Evolutionary conservation across 2,329 filamentous ascomycete genomes (phyloP).

Genomic region (Talaromyces sp.): DNA sequence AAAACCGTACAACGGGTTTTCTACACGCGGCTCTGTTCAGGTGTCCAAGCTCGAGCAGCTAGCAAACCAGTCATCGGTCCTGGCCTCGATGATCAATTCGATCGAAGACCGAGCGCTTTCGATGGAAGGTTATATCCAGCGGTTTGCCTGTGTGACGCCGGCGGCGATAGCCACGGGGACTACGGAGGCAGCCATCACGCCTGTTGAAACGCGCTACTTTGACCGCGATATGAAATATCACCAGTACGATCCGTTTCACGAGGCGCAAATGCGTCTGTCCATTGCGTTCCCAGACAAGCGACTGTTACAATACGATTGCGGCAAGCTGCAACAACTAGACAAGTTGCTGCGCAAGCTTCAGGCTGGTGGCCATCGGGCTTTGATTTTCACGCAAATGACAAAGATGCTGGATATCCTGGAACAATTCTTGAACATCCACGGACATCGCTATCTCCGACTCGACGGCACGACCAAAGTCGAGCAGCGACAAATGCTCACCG

Average conservation of each 20-base stretch:
- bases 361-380: conserved; percentile 79
- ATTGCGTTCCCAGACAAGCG: conserved; percentile 97
- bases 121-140: conserved; percentile 70
- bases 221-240: conserved; percentile 45
- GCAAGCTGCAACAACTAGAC: conserved; percentile 87
- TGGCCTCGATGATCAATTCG: conserved; percentile 60
- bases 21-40: conserved; percentile 50
- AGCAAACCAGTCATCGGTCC: conserved; percentile 56
- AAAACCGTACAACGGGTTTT: conserved; percentile 52
- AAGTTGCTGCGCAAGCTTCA: conserved; percentile 80
- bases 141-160: conserved; percentile 90
- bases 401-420: conserved; percentile 96
- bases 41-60: conserved; percentile 67
- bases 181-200: conserved; percentile 60
- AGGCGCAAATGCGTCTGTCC: conserved; percentile 82
- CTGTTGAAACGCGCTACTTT: conserved; percentile 48
- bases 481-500: conserved; percentile 87
- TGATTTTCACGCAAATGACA: conserved; percentile 99
- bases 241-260: conserved; percentile 78
- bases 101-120: conserved; percentile 65
- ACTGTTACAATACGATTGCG: conserved; percentile 95
- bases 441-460: conserved; percentile 90
- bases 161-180: conserved; percentile 78
- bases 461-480: conserved; percentile 97
- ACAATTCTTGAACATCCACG: conserved; percentile 95